Evolutionary conservation across 2,329 filamentous ascomycete genomes (phyloP).

Genomic region (Endoconidiophora polonica): DNA sequence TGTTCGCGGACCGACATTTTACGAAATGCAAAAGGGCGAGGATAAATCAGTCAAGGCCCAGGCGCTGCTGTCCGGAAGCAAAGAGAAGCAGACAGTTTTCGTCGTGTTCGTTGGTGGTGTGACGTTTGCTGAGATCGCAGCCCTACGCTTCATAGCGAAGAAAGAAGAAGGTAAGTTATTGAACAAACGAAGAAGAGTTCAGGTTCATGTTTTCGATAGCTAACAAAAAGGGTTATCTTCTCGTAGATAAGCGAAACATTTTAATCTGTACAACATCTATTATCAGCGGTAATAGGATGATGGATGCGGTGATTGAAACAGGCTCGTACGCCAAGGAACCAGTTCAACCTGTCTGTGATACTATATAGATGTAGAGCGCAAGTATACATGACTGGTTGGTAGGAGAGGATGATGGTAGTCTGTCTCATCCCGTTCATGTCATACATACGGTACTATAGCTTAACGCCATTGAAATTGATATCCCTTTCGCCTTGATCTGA

Average conservation of each 20-base stretch:
- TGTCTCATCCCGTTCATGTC: too few relatives aligned
- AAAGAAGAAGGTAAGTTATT: conserved; percentile 51
- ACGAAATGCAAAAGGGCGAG: conserved; percentile 79
- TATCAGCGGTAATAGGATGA: conserved; percentile 75
- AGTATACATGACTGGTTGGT: too few relatives aligned
- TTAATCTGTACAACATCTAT: conserved; percentile 88
- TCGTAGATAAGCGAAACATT: conserved; percentile 55
- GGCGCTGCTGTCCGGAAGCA: conserved; percentile 59
- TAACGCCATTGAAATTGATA: too few relatives aligned
- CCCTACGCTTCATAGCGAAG: conserved; percentile 73
- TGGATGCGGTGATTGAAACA: conserved; percentile 69
- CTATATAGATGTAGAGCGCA: too few relatives aligned
- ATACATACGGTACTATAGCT: too few relatives aligned
- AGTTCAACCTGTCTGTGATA: too few relatives aligned
- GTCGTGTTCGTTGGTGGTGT: conserved; percentile 98
- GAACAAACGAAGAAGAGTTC: background rate
- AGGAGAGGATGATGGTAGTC: too few relatives aligned
- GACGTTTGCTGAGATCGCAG: conserved; percentile 90
- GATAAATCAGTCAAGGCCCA: conserved; percentile 83
- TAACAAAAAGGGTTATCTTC: background rate
- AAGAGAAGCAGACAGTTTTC: conserved; percentile 68
- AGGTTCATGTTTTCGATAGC: conserved; percentile 3
- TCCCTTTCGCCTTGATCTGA: too few relatives aligned
- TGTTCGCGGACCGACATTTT: conserved; percentile 75
- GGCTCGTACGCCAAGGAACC: conserved; percentile 34